These are phyloP conservation scores for Boechera divaricarpa DNA, from an alignment of 345 rosid genomes.

Conservation along the genomic window DNA sequence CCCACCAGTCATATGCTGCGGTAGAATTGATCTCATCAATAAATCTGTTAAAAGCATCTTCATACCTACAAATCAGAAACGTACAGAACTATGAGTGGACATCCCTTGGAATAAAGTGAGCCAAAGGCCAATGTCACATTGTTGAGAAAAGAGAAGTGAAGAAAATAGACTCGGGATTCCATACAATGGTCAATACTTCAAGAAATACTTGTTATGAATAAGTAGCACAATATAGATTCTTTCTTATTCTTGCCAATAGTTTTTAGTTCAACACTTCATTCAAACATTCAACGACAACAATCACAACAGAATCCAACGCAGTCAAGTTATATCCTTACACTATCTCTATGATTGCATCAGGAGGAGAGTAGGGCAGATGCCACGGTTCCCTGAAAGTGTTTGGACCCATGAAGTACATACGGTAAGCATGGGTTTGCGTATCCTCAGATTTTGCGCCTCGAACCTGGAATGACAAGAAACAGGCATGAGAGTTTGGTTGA, in stretches of 20 bases:
- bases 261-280: constrained; percentile 33
- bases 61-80: constrained; percentile 67
- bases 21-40: constrained; percentile 96
- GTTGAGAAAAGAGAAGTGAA: background rate
- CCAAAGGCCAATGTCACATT: constrained; percentile 26
- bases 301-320: constrained; percentile 16
- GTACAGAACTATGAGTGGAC: constrained; percentile 17
- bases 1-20: constrained; percentile 99
- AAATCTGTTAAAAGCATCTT: constrained; percentile 96
- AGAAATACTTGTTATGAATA: background rate
- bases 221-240: background rate
- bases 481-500: constrained; percentile 29
- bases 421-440: constrained; percentile 90
- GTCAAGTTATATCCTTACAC: constrained; percentile 68
- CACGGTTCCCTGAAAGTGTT: constrained; percentile 97
- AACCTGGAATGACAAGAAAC: constrained; percentile 58
- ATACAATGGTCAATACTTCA: constrained; percentile 8
- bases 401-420: constrained; percentile 98
- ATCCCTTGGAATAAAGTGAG: constrained; percentile 11
- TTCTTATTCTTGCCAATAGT: background rate
- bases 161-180: background rate
- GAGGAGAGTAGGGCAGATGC: constrained; percentile 97
- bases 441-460: constrained; percentile 93
- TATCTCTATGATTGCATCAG: constrained; percentile 85
- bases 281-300: constrained; percentile 36